Base-by-base conservation (phyloP, 768 basidiomycete species). In the Kwoniella botswanensis region DNA sequence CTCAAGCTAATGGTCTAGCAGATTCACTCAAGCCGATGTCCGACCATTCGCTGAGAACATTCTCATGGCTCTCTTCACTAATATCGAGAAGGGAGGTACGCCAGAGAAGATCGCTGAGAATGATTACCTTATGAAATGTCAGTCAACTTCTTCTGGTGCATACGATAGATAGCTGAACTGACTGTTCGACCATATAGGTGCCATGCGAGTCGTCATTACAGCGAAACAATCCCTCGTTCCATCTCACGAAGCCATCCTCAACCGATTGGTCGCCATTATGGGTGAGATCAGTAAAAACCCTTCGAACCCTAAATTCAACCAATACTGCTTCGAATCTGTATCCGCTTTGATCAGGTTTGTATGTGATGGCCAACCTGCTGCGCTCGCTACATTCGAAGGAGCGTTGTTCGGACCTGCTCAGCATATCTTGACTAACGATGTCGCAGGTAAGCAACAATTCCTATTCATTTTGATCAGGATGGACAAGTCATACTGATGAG, bases 61-160 rank as follows among this genome's bases (percentile, higher is more conserved):
- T 70, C 84, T 86, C 21, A 82, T 83, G 75, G 90, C 90, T 3
- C 86, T 98, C 4, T 86, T 99, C 73, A 83, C 84, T 52, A 93
- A 91, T 82, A 92, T 97, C 55, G 93, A 94, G 82, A 84, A 85
- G 53, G 91, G 89, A 6, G 87, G 87, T 2, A 91, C 91, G 3
- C 90, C 97, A 0, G 92, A 97, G 82, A 95, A 96, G 85, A 89
- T 96, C 42, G 93, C 96, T 0, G 95, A 98, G 82, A 99, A 99
- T 76, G 96, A 98, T 83, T 92, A 97, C 82, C 85, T 98, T 59
- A 99, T 98, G 94, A 94, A 93, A 86, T 95, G 96, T 95, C 74
- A 58, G 90, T 84, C 29, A 12, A 22, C 5, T 2, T 54, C 41
- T 62, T 54, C 43, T 12, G 4, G 24, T 22, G 0, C 2, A 26